Evolutionary conservation across 164 flowering plant species (phyloP).

Genomic region (Chloranthus sessilifolius): DNA sequence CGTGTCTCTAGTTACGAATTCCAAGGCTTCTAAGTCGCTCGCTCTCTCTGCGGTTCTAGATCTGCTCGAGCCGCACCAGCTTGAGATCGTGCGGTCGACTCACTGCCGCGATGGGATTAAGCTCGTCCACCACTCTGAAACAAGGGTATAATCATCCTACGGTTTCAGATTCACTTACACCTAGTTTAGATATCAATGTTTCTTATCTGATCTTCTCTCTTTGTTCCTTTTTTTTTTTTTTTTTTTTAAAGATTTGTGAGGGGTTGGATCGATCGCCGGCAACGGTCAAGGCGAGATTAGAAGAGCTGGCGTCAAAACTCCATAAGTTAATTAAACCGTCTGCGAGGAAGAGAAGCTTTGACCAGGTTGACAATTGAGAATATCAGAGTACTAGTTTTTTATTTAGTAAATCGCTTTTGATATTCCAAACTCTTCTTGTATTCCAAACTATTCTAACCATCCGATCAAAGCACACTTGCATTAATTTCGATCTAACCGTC

Average conservation of each 20-base stretch:
- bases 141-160: slow-evolving; percentile 20
- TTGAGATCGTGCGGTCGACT: slow-evolving; percentile 22
- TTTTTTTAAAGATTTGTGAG: slow-evolving; percentile 24
- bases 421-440: too few species aligned
- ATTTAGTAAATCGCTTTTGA: too few species aligned
- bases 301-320: slow-evolving; percentile 24
- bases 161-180: too few species aligned
- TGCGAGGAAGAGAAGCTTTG: slow-evolving; percentile 20
- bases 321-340: slow-evolving; percentile 21
- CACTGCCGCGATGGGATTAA: slow-evolving; percentile 28
- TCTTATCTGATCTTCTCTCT: neutral
- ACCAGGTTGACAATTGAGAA: slow-evolving; percentile 17
- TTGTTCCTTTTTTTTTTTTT: neutral
- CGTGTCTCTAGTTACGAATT: slow-evolving; percentile 21
- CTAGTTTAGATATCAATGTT: too few species aligned
- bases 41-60: slow-evolving; percentile 20
- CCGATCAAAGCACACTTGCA: too few species aligned
- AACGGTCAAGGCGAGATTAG: slow-evolving; percentile 17
- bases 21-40: slow-evolving; percentile 12
- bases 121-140: slow-evolving; percentile 26
- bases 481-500: too few species aligned
- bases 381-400: neutral
- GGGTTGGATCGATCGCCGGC: slow-evolving; percentile 23
- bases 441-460: too few species aligned
- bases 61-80: slow-evolving; percentile 21